Percentiles rank a stretch among this genome's conserved stretches.
Evolutionary conservation across 2,329 filamentous ascomycete genomes (phyloP).

Genomic region (Monosporascus sp.): DNA sequence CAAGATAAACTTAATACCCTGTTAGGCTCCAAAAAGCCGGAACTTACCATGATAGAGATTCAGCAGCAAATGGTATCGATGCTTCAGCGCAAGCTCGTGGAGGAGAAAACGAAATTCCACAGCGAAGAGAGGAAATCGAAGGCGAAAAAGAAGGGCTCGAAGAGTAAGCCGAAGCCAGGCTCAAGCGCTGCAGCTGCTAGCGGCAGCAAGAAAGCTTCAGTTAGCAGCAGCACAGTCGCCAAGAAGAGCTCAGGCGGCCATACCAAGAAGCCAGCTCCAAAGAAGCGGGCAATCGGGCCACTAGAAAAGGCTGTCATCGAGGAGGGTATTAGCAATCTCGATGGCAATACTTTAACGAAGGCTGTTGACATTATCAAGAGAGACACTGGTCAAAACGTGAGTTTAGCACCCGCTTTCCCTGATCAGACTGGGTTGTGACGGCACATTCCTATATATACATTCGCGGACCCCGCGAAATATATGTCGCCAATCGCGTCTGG

Average conservation of each 20-base stretch:
- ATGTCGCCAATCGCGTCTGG: not conserved
- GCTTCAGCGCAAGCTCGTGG: slow-evolving; percentile 67
- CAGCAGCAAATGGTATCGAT: slow-evolving; percentile 58
- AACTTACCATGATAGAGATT: slow-evolving; percentile 48
- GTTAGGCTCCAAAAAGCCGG: slow-evolving; percentile 44
- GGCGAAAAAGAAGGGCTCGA: slow-evolving; percentile 81
- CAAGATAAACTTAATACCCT: slow-evolving; percentile 53
- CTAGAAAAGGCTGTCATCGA: slow-evolving; percentile 90
- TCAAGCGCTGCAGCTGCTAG: slow-evolving; percentile 24
- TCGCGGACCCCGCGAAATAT: not conserved
- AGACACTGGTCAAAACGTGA: slow-evolving; percentile 72
- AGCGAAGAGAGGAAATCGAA: slow-evolving; percentile 65
- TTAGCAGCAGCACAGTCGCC: slow-evolving; percentile 24
- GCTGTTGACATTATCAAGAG: slow-evolving; percentile 88
- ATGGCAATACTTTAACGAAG: slow-evolving; percentile 69
- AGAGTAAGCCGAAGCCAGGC: slow-evolving; percentile 49
- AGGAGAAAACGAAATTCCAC: slow-evolving; percentile 62
- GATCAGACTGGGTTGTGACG: not conserved
- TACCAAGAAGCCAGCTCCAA: slow-evolving; percentile 40
- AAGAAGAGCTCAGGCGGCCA: slow-evolving; percentile 24
- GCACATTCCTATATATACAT: not conserved
- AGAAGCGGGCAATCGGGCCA: slow-evolving; percentile 61
- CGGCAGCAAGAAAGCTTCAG: slow-evolving; percentile 36
- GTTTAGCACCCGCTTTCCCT: slow-evolving; percentile 31
- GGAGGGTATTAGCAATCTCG: slow-evolving; percentile 74